Evolutionary conservation across 192 early-diverging fungal genomes (phyloP).

Genomic region (Coemansia brasiliensis): DNA sequence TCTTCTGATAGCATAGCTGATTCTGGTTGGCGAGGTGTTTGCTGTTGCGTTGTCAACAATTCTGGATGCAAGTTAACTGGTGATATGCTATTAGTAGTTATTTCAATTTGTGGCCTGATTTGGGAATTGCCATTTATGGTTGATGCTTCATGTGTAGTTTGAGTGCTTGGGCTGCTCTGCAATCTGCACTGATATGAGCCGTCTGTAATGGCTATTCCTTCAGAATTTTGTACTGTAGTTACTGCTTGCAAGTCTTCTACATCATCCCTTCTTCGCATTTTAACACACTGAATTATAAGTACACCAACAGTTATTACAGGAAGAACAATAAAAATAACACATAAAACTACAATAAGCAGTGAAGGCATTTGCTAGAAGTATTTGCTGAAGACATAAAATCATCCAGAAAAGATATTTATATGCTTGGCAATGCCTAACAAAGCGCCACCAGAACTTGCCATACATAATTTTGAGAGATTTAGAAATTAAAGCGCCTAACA

Average conservation of each 20-base stretch:
- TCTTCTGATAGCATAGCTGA: not conserved
- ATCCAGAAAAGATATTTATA: not conserved
- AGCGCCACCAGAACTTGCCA: slow-evolving; percentile 4
- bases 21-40: not conserved
- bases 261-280: not conserved
- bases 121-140: too few species aligned
- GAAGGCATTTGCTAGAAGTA: not conserved
- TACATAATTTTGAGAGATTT: not conserved
- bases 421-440: not conserved
- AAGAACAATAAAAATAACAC: too few species aligned
- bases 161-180: too few species aligned
- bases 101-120: too few species aligned
- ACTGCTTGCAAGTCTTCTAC: slow-evolving; percentile 2
- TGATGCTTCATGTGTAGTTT: too few species aligned
- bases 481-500: too few species aligned
- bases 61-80: too few species aligned
- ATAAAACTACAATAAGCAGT: too few species aligned
- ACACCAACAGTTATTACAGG: too few species aligned
- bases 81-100: too few species aligned
- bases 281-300: not conserved
- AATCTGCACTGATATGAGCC: not conserved
- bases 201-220: too few species aligned
- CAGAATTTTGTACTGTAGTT: not conserved
- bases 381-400: not conserved
- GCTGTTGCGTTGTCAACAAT: not conserved